phyloP scores from a whole-genome alignment of 2,329 filamentous ascomycete species.

The Sporothrix pallida region DNA sequence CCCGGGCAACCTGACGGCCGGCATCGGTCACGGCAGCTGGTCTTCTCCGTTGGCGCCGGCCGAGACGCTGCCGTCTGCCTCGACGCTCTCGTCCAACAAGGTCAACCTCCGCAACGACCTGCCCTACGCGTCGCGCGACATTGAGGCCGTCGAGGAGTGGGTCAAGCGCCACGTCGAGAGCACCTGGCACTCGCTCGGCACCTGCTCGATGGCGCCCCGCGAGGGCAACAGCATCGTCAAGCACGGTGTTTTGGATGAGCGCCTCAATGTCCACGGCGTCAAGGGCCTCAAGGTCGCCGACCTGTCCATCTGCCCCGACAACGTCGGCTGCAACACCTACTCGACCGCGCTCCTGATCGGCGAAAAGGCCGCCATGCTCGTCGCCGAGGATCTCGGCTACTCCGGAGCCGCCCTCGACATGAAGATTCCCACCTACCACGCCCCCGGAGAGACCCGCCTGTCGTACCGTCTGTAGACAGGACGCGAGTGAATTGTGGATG shows the following conservation, averaged over 20 bases:
- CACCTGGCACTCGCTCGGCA: slow-evolving; percentile 72
- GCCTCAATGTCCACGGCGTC: slow-evolving; percentile 78
- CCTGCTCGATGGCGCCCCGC: slow-evolving; percentile 77
- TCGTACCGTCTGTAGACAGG: slow-evolving; percentile 48
- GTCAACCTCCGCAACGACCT: slow-evolving; percentile 67
- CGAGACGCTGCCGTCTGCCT: slow-evolving; percentile 55
- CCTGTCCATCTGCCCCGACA: slow-evolving; percentile 77
- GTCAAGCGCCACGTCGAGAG: slow-evolving; percentile 76
- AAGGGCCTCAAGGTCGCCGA: slow-evolving; percentile 79
- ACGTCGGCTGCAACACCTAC: slow-evolving; percentile 74
- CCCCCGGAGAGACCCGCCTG: slow-evolving; percentile 55
- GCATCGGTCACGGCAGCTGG: slow-evolving; percentile 77
- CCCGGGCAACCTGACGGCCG: slow-evolving; percentile 71
- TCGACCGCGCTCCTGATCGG: slow-evolving; percentile 75
- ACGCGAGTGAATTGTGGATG: slow-evolving; percentile 34
- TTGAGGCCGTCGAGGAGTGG: slow-evolving; percentile 71
- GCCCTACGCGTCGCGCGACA: slow-evolving; percentile 67
- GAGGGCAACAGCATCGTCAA: slow-evolving; percentile 82
- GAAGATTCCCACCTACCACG: slow-evolving; percentile 71
- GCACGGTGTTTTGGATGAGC: slow-evolving; percentile 77
- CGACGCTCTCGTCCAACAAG: slow-evolving; percentile 66
- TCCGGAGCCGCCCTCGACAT: slow-evolving; percentile 75
- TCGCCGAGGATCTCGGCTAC: slow-evolving; percentile 76
- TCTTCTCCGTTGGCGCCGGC: slow-evolving; percentile 61
- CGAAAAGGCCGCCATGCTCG: slow-evolving; percentile 73